Evolutionary conservation across 805 yeast genomes (phyloP).

Genomic region (Schizosaccharomyces octosporus): DNA sequence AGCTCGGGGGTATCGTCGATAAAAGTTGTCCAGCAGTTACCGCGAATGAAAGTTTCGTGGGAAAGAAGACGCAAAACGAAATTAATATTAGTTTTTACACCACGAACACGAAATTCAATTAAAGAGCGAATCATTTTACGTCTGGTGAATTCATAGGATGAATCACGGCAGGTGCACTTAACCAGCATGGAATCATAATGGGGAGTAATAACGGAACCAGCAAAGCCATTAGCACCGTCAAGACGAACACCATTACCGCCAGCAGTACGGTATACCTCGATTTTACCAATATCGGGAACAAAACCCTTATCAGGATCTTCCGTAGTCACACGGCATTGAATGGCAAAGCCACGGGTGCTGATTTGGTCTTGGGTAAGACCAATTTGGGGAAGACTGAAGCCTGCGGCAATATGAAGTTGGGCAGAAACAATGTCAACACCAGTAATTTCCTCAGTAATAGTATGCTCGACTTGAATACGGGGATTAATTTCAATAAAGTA

Average conservation of each 20-base stretch:
- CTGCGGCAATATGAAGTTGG: slow-evolving; percentile 95
- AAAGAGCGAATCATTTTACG: slow-evolving; percentile 93
- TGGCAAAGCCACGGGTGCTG: slow-evolving; percentile 90
- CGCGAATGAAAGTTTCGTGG: slow-evolving; percentile 61
- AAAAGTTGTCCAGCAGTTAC: slow-evolving; percentile 93
- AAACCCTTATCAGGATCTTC: slow-evolving; percentile 91
- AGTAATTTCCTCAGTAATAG: slow-evolving; percentile 94
- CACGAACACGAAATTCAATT: slow-evolving; percentile 94
- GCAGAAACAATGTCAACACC: slow-evolving; percentile 96
- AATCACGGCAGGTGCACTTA: slow-evolving; percentile 90
- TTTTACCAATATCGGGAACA: slow-evolving; percentile 96
- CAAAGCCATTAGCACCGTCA: slow-evolving; percentile 96
- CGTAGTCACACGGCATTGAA: slow-evolving; percentile 96
- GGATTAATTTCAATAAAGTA: slow-evolving; percentile 96
- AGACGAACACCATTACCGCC: slow-evolving; percentile 98
- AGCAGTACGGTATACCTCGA: slow-evolving; percentile 90
- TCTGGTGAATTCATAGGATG: slow-evolving; percentile 87
- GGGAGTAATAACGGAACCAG: slow-evolving; percentile 89
- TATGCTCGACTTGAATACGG: slow-evolving; percentile 92
- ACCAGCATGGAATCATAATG: slow-evolving; percentile 96
- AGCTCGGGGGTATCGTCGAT: slow-evolving; percentile 93
- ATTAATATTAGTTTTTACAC: slow-evolving; percentile 96
- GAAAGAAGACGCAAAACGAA: slow-evolving; percentile 79
- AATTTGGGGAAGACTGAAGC: slow-evolving; percentile 75
- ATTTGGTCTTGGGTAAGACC: slow-evolving; percentile 86